Evolutionary conservation across 345 rosid genomes (phyloP), one percentile per base, ranked within the genome.

Genomic region (Anastatica hierochuntica): DNA sequence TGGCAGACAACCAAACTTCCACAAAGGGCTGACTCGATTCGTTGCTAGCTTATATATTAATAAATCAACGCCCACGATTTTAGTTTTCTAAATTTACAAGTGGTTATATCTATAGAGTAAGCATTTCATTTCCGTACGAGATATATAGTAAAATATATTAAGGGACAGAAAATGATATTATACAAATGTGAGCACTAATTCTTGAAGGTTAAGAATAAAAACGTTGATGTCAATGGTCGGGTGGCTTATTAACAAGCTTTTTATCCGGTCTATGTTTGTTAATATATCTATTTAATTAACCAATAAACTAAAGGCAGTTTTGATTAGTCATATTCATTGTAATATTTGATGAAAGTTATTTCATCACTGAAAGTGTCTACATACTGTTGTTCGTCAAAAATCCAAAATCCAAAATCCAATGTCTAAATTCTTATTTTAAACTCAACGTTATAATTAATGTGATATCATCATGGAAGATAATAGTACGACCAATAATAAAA

Each of bases 1-100:
- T 62, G 67, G 67, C 67, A 52, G 39, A 62, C 60, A 36, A 53
- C 53, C 60, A 62, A 62, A 62, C 60, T 43, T 62, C 67, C 60
- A 62, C 60, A 27, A 53, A 53, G 13, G 30, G 10, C 31, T 44
- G 46, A 53, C 24, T 34, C 60, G 33, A 62, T 62, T 62, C 52
- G 60, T 18, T 53, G 33, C 45, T 62, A 35, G 52, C 11, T 42
- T n/a, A n/a, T 50, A 23, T 33, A 21, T 42, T 46, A 46, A 37
- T 45, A 58, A 16, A 45, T 16, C 19, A 37, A 40, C n/a, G 29
- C 11, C 23, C 8, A 36, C n/a, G n/a, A n/a, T n/a, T n/a, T n/a
- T n/a, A n/a, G n/a, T n/a, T n/a, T n/a, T n/a, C n/a, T n/a, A 17
- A 17, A 39, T 14, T 19, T 43, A 53, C 53, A 62, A 52, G 53